These are phyloP conservation scores for Candida incommunis DNA, from an alignment of 805 yeast species.

Conservation along the genomic window DNA sequence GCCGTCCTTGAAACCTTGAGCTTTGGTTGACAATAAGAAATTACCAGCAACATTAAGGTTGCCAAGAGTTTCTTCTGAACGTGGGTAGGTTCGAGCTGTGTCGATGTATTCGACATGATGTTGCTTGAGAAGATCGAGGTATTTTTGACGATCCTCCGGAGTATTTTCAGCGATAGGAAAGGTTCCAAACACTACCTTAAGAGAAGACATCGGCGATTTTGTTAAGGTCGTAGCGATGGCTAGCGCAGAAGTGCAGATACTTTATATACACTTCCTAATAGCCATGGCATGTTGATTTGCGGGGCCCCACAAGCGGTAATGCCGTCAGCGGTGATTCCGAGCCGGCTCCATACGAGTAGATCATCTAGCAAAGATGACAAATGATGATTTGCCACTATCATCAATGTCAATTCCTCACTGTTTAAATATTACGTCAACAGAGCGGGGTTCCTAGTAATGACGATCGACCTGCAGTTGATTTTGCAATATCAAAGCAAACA, in stretches of 20 bases:
- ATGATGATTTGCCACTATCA: too few species aligned
- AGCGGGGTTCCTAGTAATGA: too few species aligned
- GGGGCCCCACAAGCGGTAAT: too few species aligned
- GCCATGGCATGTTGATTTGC: not conserved
- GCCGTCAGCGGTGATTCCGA: not conserved
- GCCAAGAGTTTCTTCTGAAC: slow-evolving; percentile 12
- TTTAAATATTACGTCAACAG: too few species aligned
- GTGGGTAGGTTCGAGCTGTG: slow-evolving; percentile 16
- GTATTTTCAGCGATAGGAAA: slow-evolving; percentile 1
- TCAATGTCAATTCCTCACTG: too few species aligned
- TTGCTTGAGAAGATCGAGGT: slow-evolving; percentile 7
- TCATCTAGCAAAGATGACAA: not conserved
- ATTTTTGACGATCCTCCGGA: slow-evolving; percentile 4
- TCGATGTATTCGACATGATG: slow-evolving; percentile 14
- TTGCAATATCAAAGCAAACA: too few species aligned
- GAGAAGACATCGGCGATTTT: not conserved
- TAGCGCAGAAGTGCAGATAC: not conserved
- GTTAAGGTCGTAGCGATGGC: not conserved
- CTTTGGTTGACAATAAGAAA: slow-evolving; percentile 13
- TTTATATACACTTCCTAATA: not conserved
- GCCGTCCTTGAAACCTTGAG: slow-evolving; percentile 9
- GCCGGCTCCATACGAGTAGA: not conserved
- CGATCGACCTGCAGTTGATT: too few species aligned
- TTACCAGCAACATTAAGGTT: slow-evolving; percentile 8
- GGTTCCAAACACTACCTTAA: slow-evolving; percentile 7